These are phyloP conservation scores for Clarireedia sp. DNA, from an alignment of 2,329 filamentous ascomycete species.

Conservation along the genomic window DNA sequence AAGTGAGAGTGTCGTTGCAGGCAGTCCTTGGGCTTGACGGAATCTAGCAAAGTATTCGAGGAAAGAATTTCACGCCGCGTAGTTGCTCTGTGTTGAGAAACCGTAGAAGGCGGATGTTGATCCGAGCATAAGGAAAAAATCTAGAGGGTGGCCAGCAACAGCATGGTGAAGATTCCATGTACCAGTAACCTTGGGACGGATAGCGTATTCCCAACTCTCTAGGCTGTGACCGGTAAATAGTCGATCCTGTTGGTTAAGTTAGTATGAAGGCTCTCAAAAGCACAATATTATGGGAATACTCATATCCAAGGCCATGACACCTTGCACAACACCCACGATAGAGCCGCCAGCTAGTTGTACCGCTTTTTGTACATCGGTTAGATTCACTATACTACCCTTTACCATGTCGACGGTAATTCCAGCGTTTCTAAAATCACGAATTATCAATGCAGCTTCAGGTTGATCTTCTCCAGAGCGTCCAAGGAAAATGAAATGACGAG, in stretches of 20 bases:
- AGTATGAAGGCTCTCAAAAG: neutral
- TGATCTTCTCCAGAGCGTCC: slow-evolving; percentile 1
- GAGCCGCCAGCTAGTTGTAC: slow-evolving; percentile 26
- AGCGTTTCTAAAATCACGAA: neutral
- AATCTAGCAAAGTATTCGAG: slow-evolving; percentile 30
- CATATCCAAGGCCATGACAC: slow-evolving; percentile 12
- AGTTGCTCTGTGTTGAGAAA: slow-evolving; percentile 30
- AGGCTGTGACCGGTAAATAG: neutral
- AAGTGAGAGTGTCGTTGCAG: slow-evolving; percentile 23
- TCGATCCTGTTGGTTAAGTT: neutral
- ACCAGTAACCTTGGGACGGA: slow-evolving; percentile 30
- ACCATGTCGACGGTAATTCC: neutral
- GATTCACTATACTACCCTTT: neutral
- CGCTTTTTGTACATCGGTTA: neutral
- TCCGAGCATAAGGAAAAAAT: slow-evolving; percentile 32
- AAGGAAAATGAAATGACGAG: slow-evolving; percentile 6
- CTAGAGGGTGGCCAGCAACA: slow-evolving; percentile 19
- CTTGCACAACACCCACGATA: slow-evolving; percentile 15
- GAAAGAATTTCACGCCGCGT: slow-evolving; percentile 33
- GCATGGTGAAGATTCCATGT: slow-evolving; percentile 14
- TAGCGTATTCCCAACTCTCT: neutral
- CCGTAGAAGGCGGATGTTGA: slow-evolving; percentile 28
- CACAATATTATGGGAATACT: neutral
- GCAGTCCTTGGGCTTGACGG: slow-evolving; percentile 22
- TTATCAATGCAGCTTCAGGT: slow-evolving; percentile 3